These are phyloP conservation scores for Elymus sibiricus DNA, from an alignment of 176 grass and related monocot genomes.

Conservation along the genomic window DNA sequence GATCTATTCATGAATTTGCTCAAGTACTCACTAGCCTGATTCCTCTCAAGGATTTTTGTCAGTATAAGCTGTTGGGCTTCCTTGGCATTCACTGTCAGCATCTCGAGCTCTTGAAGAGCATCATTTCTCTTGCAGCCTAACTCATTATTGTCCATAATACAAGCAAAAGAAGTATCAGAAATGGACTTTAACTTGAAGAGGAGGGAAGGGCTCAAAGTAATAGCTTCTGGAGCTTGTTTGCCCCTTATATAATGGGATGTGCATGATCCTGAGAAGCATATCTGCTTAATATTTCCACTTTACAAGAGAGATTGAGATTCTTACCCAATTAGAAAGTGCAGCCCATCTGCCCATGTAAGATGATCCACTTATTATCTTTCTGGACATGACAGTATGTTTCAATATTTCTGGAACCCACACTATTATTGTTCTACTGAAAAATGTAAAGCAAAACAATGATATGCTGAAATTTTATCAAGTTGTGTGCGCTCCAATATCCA, in stretches of 20 bases:
- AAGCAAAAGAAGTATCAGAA: constrained; percentile 21
- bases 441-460: constrained; percentile 18
- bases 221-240: constrained; percentile 13
- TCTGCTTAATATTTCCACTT: constrained; percentile 34
- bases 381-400: constrained; percentile 44
- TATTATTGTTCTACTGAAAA: constrained; percentile 42
- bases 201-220: constrained; percentile 34
- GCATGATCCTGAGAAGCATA: constrained; percentile 33
- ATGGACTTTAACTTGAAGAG: constrained; percentile 25
- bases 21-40: constrained; percentile 64
- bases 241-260: constrained; percentile 44
- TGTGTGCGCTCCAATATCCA: constrained; percentile 17
- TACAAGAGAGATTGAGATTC: constrained; percentile 31
- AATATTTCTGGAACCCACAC: constrained; percentile 42
- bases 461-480: constrained; percentile 29
- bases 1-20: constrained; percentile 64
- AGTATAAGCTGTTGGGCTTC: constrained; percentile 57
- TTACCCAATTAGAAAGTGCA: constrained; percentile 22
- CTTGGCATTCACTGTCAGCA: constrained; percentile 56
- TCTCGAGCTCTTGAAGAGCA: constrained; percentile 67
- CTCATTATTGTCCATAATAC: constrained; percentile 47
- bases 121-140: constrained; percentile 49
- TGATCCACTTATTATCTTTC: constrained; percentile 35
- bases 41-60: constrained; percentile 58
- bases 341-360: constrained; percentile 26